phyloP scores from a whole-genome alignment of 306 rosid species.

The Inga leiocalycina region DNA sequence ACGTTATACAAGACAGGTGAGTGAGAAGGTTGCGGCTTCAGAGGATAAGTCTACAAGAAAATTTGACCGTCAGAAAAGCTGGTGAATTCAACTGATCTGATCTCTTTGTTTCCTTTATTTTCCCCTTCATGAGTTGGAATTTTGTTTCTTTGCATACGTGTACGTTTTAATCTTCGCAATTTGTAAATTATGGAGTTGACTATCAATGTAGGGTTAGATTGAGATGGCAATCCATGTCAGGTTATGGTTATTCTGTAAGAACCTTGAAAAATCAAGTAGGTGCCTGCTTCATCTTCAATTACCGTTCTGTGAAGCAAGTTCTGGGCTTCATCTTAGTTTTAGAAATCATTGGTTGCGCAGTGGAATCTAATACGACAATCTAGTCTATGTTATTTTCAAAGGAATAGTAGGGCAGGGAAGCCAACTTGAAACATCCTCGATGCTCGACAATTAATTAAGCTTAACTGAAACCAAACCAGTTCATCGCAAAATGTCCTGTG shows the following conservation, averaged over 20 bases:
- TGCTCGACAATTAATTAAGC: neutral
- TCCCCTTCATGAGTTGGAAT: conserved; percentile 19
- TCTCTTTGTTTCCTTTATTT: neutral
- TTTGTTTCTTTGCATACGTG: conserved; percentile 35
- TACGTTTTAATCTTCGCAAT: conserved; percentile 20
- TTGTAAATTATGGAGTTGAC: conserved; percentile 21
- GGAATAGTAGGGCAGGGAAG: neutral
- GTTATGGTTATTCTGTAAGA: neutral
- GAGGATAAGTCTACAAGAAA: conserved; percentile 35
- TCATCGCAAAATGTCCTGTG: neutral
- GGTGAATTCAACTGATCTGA: conserved; percentile 36
- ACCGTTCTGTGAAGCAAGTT: neutral
- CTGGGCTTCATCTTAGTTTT: neutral
- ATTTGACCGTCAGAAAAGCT: conserved; percentile 53
- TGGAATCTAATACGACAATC: neutral
- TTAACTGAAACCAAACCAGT: neutral
- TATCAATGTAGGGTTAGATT: neutral
- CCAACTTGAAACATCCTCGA: neutral
- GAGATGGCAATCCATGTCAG: conserved; percentile 10
- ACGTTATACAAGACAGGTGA: conserved; percentile 35
- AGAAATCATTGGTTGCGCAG: neutral
- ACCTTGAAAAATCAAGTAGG: neutral
- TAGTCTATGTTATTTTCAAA: neutral
- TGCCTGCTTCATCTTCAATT: neutral
- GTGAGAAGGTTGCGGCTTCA: conserved; percentile 37